Percentiles rank a stretch among this genome's conserved stretches.
These are phyloP conservation scores for Colletotrichum sp. DNA, from an alignment of 2,329 filamentous ascomycete genomes.

Conservation along the genomic window DNA sequence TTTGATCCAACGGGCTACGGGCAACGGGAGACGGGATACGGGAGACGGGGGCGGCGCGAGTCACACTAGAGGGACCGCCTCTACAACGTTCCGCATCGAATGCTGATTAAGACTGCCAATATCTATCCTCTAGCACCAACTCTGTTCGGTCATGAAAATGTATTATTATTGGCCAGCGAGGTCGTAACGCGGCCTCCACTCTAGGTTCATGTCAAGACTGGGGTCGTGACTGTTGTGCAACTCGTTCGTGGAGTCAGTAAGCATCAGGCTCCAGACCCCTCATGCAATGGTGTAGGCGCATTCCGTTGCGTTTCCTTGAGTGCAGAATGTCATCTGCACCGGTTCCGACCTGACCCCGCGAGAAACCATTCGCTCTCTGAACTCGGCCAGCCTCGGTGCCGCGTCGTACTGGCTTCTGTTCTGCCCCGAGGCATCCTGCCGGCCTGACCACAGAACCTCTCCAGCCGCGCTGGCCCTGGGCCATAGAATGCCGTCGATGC, in stretches of 20 bases:
- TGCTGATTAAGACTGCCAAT: not conserved
- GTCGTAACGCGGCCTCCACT: not conserved
- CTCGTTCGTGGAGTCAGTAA: not conserved
- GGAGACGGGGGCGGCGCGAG: not conserved
- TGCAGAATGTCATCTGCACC: conserved; percentile 77
- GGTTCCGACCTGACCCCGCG: conserved; percentile 68
- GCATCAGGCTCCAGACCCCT: not conserved
- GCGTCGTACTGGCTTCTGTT: conserved; percentile 77
- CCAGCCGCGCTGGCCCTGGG: conserved; percentile 75
- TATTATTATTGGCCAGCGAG: not conserved
- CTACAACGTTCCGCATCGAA: not conserved
- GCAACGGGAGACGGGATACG: not conserved
- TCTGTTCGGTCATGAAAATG: not conserved
- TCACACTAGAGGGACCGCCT: not conserved
- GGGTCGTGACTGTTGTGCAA: not conserved
- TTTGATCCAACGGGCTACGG: not conserved
- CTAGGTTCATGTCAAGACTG: not conserved
- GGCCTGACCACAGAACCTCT: conserved; percentile 82
- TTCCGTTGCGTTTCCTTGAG: conserved; percentile 54
- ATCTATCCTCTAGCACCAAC: not conserved
- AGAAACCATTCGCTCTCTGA: conserved; percentile 76
- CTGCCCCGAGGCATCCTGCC: conserved; percentile 66
- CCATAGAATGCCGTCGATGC: conserved; percentile 79
- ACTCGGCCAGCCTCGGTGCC: conserved; percentile 72
- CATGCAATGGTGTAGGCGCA: conserved; percentile 12